Base-by-base conservation (phyloP, 345 rosid species). In the Euphorbia tirucalli region DNA sequence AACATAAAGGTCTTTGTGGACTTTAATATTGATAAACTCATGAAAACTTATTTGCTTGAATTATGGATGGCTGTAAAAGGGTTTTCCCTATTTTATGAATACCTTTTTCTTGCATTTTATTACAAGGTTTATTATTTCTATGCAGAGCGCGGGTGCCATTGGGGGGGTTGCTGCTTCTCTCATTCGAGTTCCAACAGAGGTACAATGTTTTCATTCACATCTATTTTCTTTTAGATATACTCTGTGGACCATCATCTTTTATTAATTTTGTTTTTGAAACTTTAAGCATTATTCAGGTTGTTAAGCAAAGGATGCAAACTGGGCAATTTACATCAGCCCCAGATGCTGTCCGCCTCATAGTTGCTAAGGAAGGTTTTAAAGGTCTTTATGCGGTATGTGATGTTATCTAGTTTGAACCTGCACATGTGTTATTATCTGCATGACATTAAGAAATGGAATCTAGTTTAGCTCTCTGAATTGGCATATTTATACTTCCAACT, bases 131-230 rank as follows among this genome's bases (percentile, higher is more conserved):
- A 69, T 74, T 11, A 54, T 44, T 41, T 65, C 78, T 71, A 24
- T 80, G 73, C 78, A 95, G 99, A 87, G 92, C 44, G 99, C 99
- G 8, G 99, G 98, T 68, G 98, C 97, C 52, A 74, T 92, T 28
- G 98, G 99, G 67, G 99, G 99, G 71, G 52, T 89, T 79, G 94
- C 96, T 74, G 97, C 99, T 78, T 92, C 99, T 70, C 80, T 95
- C 30, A 85, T 95, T 46, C 94, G 96, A 80, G 97, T 95, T 59
- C 98, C 99, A 54, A 95, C 99, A 2, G 98, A 95, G 92, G 99
- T 92, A 71, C 59, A 49, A 64, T 22, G 18, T 27, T 18, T 55
- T 15, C 61, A 18, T 30, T 3, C 60, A 22, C 22, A 56, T 68
- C 49, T 66, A 1, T 24, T 28, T 44, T 56, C 62, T 25, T 64